Percentiles rank a stretch among this genome's conserved stretches.
phyloP scores from a whole-genome alignment of 2,329 filamentous ascomycete species.

The Penicillium italicum region DNA sequence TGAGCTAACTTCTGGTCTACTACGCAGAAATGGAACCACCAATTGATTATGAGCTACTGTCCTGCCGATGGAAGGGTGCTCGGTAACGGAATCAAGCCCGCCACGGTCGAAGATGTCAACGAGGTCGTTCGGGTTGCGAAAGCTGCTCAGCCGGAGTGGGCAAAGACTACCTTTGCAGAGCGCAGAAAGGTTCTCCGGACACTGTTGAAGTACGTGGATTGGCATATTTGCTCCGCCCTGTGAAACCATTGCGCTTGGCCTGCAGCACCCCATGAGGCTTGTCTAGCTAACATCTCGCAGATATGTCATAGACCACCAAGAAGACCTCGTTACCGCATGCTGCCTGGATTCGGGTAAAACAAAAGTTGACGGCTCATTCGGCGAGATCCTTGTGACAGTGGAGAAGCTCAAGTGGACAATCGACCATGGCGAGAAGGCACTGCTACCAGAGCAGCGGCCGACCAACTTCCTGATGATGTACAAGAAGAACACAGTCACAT shows the following conservation, averaged over 20 bases:
- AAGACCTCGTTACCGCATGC: conserved; percentile 77
- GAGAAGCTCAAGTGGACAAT: conserved; percentile 97
- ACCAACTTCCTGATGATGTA: conserved; percentile 94
- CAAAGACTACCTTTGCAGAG: conserved; percentile 70
- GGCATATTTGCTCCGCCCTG: background rate
- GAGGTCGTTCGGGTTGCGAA: conserved; percentile 69
- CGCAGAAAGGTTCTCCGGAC: conserved; percentile 75
- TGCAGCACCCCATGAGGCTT: background rate
- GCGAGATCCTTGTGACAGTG: conserved; percentile 87
- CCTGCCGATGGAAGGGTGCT: conserved; percentile 85
- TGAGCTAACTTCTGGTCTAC: conserved; percentile 15
- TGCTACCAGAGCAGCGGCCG: conserved; percentile 68
- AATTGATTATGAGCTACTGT: conserved; percentile 51
- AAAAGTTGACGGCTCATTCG: conserved; percentile 86
- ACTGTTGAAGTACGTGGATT: conserved; percentile 58
- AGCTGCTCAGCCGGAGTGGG: conserved; percentile 73
- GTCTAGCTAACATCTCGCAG: conserved; percentile 28
- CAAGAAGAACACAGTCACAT: conserved; percentile 85
- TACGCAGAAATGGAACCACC: conserved; percentile 38
- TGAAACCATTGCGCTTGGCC: background rate
- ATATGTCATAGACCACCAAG: conserved; percentile 83
- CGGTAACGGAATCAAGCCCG: conserved; percentile 62
- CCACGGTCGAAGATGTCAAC: conserved; percentile 74
- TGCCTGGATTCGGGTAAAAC: conserved; percentile 96
- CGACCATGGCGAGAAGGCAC: conserved; percentile 77